Base-by-base conservation (phyloP, 2,329 filamentous ascomycete genomes). In the Thermoascus crustaceus region DNA sequence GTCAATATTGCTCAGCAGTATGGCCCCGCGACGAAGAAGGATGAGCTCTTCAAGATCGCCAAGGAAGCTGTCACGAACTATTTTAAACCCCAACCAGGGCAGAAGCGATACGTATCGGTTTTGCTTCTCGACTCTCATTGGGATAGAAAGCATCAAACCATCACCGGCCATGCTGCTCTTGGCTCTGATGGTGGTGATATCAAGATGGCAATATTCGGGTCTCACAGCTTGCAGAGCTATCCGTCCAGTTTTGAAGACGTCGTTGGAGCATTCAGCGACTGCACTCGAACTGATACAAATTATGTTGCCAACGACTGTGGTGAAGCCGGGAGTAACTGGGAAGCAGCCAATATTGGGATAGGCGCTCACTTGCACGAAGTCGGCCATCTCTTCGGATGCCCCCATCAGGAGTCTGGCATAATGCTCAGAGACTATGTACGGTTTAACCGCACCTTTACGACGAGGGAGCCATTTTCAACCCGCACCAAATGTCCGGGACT, bases 341-440 rank as follows among this genome's bases (percentile, higher is more conserved):
- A 96, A 58, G 80, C 87, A n/a, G 87, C 85, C 17, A 94, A 89
- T 49, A 82, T 94, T 41, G 88, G 88, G 19, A 93, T 96, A 45
- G 89, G 89, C 5, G 88, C 86, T 7, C 89, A 96, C 59, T 62
- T 96, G 31, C 89, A 94, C 58, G 87, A 95, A 61, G 82, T 82
- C 1, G 89, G 89, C 3, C 89, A 94, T 62, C 62, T 94, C 14
- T 83, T 96, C 47, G 89, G 89, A 32, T 93, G 85, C 46, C 85
- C 86, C 7, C 85, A 93, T 54, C 86, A 93, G 54, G 85, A 91
- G 53, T 82, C 69, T 18, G 89, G 91, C n/a, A 72, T 96, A 42
- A 96, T 96, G 89, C 68, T 87, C 33, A 75, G 85, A 37, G 89
- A 94, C 57, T 95, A 94, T 55, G 77, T 88, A 20, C 80, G 72